Conservation (phyloP, 768 basidiomycete genomes). For the Serendipita sp. region DNA sequence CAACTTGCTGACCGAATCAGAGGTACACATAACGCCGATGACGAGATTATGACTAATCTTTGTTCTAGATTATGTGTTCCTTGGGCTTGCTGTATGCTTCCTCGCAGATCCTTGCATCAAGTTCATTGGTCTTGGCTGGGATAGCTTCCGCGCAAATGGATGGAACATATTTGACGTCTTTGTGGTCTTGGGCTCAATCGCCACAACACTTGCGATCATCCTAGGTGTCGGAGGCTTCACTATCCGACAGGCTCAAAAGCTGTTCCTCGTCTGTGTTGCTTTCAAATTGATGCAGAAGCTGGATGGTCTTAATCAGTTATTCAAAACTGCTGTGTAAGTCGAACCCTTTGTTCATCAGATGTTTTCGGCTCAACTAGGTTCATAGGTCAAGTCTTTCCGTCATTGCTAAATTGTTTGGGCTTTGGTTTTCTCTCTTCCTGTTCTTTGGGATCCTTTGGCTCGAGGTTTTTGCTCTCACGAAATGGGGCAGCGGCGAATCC, state of each 20-base stretch:
- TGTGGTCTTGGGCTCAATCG: constrained; percentile 63
- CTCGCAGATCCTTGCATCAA: constrained; percentile 60
- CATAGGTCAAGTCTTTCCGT: constrained; percentile 68
- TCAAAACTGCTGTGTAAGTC: constrained; percentile 86
- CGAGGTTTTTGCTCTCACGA: constrained; percentile 84
- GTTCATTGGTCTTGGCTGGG: constrained; percentile 70
- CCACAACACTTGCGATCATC: constrained; percentile 61
- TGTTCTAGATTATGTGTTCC: constrained; percentile 52
- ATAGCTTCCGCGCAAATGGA: constrained; percentile 70
- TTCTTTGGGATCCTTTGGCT: constrained; percentile 81
- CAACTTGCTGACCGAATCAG: constrained; percentile 35
- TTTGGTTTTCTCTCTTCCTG: constrained; percentile 82
- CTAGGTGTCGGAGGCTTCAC: constrained; percentile 25
- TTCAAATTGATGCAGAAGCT: constrained; percentile 88
- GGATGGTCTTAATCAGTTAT: constrained; percentile 79
- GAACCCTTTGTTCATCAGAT: background rate
- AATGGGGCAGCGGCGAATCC: constrained; percentile 57
- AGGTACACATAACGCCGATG: constrained; percentile 27
- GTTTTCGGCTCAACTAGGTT: background rate
- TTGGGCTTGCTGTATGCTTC: constrained; percentile 55
- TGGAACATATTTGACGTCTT: constrained; percentile 89
- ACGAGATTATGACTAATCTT: background rate
- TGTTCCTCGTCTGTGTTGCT: constrained; percentile 83
- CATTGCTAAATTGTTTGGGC: constrained; percentile 63
- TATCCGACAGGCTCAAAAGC: constrained; percentile 58